Base-by-base conservation (phyloP, 73 alveolate species). In the Uronychia setigera region DNA sequence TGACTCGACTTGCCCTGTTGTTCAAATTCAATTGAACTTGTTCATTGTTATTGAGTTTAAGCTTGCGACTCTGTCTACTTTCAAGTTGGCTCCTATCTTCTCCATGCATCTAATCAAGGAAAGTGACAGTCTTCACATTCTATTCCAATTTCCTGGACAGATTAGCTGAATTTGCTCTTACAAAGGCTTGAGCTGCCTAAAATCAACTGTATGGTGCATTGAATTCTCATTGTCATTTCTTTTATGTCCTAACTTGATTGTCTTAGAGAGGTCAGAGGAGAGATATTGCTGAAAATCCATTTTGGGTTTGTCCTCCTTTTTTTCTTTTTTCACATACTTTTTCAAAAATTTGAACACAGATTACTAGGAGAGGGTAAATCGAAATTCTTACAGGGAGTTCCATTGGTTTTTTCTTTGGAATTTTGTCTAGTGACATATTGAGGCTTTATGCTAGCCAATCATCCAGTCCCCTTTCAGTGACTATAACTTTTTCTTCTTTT, bases 371-470 rank as follows among this genome's bases (percentile, higher is more conserved):
- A 11, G 67, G 19, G 19, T 19, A n/a, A n/a, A n/a, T n/a, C n/a
- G n/a, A 19, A 19, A 19, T 46, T 19, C 83, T 60, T 83, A 83
- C 90, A 1, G 90, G 90, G 1, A 83, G 67, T 34, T 83, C 33
- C 28, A 31, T 34, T 9, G 90, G 90, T 35, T 83, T 83, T 29
- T 26, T 60, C 14, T 5, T 1, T 33, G 90, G 90, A 29, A 83
- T 75, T 26, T 60, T 74, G 35, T 83, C 90, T 0, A 83, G 79
- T 0, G 84, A 75, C 27, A 83, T 28, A 11, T 82, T 82, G 35
- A 83, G 76, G 34, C 58, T 75, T 32, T 83, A 31, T 1, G 90
- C 90, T 1, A 83, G 46, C 90, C 90, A 83, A 83, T 83, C 90
- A 76, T 83, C 90, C 28, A 83, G 90, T 26, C 90, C 90, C 29